These are phyloP conservation scores for Falciphora oryzae DNA, from an alignment of 2,329 filamentous ascomycete genomes.

Conservation along the genomic window DNA sequence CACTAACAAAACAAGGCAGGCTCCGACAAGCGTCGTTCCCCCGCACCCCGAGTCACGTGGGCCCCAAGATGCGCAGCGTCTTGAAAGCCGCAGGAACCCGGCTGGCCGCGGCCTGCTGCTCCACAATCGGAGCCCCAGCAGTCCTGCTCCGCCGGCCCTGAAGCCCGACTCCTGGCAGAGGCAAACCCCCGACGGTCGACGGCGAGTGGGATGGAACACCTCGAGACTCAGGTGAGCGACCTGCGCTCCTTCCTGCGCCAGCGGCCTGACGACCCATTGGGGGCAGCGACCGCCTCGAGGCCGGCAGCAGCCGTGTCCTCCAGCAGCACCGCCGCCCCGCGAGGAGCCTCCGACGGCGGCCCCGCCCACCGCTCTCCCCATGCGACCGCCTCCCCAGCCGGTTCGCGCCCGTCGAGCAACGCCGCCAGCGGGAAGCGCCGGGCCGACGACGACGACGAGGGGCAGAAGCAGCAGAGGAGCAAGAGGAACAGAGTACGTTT, in stretches of 20 bases:
- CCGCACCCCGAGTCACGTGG: neutral
- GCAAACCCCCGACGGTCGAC: neutral
- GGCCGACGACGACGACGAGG: slow-evolving; percentile 34
- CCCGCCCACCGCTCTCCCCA: slow-evolving; percentile 5
- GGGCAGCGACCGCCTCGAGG: slow-evolving; percentile 14
- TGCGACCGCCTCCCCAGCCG: neutral
- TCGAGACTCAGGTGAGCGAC: slow-evolving; percentile 49
- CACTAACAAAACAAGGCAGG: too few species aligned
- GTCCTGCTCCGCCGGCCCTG: too few species aligned
- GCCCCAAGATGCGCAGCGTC: neutral
- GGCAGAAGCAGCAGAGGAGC: slow-evolving; percentile 48
- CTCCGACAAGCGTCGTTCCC: neutral
- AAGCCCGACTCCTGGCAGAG: neutral
- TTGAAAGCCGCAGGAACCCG: neutral
- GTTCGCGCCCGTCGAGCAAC: neutral
- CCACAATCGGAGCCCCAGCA: neutral
- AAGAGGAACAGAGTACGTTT: slow-evolving; percentile 52
- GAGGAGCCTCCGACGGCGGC: slow-evolving; percentile 12
- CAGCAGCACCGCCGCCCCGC: slow-evolving; percentile 13
- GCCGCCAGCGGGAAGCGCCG: slow-evolving; percentile 25
- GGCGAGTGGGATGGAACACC: slow-evolving; percentile 40
- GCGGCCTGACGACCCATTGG: slow-evolving; percentile 16
- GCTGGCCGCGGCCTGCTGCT: neutral
- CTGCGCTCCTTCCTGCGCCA: slow-evolving; percentile 31
- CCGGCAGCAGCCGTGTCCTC: slow-evolving; percentile 19